Percentiles rank a stretch among this genome's conserved stretches.
These are phyloP conservation scores for Pseudocercospora macadamiae DNA, from an alignment of 2,329 filamentous ascomycete species.

Conservation along the genomic window DNA sequence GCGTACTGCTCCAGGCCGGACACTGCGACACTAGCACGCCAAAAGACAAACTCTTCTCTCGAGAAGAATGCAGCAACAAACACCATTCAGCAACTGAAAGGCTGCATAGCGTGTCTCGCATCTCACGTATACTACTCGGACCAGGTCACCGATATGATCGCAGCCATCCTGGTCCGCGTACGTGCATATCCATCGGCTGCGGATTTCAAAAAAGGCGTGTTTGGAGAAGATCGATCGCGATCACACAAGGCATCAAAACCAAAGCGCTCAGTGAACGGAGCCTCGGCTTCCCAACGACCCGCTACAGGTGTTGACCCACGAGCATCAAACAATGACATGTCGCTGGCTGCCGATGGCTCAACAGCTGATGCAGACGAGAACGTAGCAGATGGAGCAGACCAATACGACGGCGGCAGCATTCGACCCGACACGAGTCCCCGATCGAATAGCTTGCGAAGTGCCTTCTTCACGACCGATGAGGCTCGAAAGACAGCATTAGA, in stretches of 20 bases:
- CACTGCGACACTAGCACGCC: background rate
- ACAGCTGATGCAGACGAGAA: conserved; percentile 1
- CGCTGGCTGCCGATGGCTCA: conserved; percentile 8
- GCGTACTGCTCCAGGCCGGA: conserved; percentile 16
- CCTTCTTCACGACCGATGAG: conserved; percentile 65
- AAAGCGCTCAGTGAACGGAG: conserved; percentile 14
- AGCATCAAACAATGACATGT: conserved; percentile 11
- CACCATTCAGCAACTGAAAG: conserved; percentile 60
- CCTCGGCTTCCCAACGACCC: conserved; percentile 23
- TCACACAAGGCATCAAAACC: conserved; percentile 17
- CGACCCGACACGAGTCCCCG: conserved; percentile 52
- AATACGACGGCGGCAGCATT: conserved; percentile 45
- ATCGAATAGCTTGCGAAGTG: conserved; percentile 41
- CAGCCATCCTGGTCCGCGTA: conserved; percentile 74
- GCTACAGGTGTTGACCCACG: conserved; percentile 12
- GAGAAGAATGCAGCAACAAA: conserved; percentile 17
- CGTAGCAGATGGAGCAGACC: background rate
- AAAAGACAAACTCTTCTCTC: conserved; percentile 7
- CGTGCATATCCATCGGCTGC: conserved; percentile 58
- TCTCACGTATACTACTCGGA: conserved; percentile 97
- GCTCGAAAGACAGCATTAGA: conserved; percentile 69
- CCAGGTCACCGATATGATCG: conserved; percentile 93
- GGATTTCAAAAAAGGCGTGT: conserved; percentile 33
- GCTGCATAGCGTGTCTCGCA: conserved; percentile 85
- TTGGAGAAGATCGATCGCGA: conserved; percentile 17